Conservation (phyloP, 805 yeast genomes). For the Wickerhamomyces alni region DNA sequence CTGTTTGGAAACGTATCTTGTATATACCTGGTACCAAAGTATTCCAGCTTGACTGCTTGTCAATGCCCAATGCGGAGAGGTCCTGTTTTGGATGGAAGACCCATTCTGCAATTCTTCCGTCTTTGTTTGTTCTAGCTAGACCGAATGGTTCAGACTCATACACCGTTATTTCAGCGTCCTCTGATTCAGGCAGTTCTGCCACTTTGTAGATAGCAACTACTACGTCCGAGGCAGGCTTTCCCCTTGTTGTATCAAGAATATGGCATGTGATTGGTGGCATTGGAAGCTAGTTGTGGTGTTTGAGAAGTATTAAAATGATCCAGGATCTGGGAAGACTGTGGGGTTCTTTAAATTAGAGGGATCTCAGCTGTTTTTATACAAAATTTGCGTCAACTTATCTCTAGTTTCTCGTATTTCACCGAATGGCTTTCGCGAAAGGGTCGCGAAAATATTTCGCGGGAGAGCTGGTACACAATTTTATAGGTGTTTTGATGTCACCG, state of each 20-base stretch:
- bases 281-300: not conserved
- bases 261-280: constrained; percentile 81
- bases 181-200: constrained; percentile 14
- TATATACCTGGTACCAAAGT: constrained; percentile 56
- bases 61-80: constrained; percentile 27
- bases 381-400: not conserved
- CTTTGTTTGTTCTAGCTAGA: constrained; percentile 62
- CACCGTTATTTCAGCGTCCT: constrained; percentile 21
- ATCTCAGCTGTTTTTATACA: too few relatives aligned
- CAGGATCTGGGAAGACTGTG: not conserved
- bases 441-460: too few relatives aligned
- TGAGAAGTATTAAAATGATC: too few relatives aligned
- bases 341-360: too few relatives aligned
- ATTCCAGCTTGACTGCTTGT: constrained; percentile 32
- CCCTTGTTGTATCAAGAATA: constrained; percentile 75
- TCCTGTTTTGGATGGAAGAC: constrained; percentile 32
- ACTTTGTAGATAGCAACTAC: constrained; percentile 49
- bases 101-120: constrained; percentile 81
- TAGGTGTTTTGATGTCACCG: too few relatives aligned
- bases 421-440: too few relatives aligned
- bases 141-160: constrained; percentile 49
- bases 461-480: too few relatives aligned
- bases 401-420: constrained; percentile 2
- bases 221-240: constrained; percentile 79
- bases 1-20: constrained; percentile 72